A percentile compares a stretch with the other conserved stretches of the same genome.
phyloP scores from a whole-genome alignment of 768 basidiomycete species.

The Suillus occidentalis region DNA sequence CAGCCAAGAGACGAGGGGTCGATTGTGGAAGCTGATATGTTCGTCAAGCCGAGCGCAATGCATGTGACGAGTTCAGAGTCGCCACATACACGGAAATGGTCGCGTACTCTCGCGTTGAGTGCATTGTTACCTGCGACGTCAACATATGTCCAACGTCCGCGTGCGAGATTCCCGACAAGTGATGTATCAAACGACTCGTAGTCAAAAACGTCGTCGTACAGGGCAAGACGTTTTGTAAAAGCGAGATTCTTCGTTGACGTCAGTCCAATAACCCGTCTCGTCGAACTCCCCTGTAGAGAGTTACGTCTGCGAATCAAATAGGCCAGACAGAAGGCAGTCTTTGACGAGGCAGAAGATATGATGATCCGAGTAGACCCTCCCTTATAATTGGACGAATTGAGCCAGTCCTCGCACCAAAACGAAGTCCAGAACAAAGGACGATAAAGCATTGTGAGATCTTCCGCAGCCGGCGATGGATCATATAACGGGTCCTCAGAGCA shows the following conservation, averaged over 20 bases:
- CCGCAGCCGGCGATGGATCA: conserved; percentile 42
- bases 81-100: conserved; percentile 33
- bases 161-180: conserved; percentile 28
- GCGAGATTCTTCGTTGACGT: conserved; percentile 55
- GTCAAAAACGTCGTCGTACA: conserved; percentile 58
- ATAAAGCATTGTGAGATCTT: conserved; percentile 72
- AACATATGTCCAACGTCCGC: conserved; percentile 53
- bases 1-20: conserved; percentile 35
- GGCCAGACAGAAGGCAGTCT: conserved; percentile 70
- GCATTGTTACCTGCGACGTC: conserved; percentile 61
- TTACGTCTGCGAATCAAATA: conserved; percentile 55
- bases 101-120: conserved; percentile 46
- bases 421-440: conserved; percentile 75
- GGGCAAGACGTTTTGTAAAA: conserved; percentile 53
- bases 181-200: conserved; percentile 48
- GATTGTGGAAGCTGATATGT: conserved; percentile 46
- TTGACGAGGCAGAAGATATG: conserved; percentile 70
- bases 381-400: conserved; percentile 50
- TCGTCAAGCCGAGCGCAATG: conserved; percentile 57
- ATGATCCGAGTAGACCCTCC: conserved; percentile 48
- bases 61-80: conserved; percentile 36
- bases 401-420: conserved; percentile 75
- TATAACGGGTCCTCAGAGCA: conserved; percentile 59
- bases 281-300: conserved; percentile 12
- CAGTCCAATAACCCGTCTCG: conserved; percentile 51